phyloP scores from a whole-genome alignment of 768 basidiomycete genomes.

The Tricholoma matsutake region DNA sequence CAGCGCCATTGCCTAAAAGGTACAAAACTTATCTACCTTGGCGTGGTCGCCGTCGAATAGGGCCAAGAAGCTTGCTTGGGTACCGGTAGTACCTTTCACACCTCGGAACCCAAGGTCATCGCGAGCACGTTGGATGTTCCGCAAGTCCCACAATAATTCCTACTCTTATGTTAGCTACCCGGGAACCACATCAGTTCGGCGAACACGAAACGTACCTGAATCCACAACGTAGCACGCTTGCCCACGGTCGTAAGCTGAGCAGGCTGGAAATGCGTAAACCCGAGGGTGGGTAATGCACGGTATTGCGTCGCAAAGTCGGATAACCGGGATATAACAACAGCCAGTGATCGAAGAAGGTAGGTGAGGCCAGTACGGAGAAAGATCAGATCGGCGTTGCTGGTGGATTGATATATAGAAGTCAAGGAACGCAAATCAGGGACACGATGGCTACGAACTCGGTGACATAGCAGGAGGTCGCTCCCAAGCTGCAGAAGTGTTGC shows the following conservation, averaged over 20 bases:
- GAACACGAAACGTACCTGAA: slow-evolving; percentile 57
- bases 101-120: slow-evolving; percentile 96
- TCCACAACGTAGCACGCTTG: slow-evolving; percentile 94
- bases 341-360: slow-evolving; percentile 84
- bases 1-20: no score
- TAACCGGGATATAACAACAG: slow-evolving; percentile 85
- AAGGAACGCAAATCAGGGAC: neutral
- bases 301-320: slow-evolving; percentile 82
- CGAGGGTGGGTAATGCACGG: slow-evolving; percentile 86
- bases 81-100: slow-evolving; percentile 99
- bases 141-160: slow-evolving; percentile 95
- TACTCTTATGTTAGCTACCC: slow-evolving; percentile 22
- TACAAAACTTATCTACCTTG: slow-evolving; percentile 49
- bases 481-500: slow-evolving; percentile 53
- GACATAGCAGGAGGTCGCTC: slow-evolving; percentile 98
- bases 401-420: slow-evolving; percentile 6
- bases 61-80: slow-evolving; percentile 92
- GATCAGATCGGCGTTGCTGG: slow-evolving; percentile 96
- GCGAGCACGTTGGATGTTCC: slow-evolving; percentile 86
- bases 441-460: slow-evolving; percentile 65
- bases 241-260: slow-evolving; percentile 98
- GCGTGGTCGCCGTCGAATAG: slow-evolving; percentile 94
- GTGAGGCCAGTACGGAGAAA: slow-evolving; percentile 88
- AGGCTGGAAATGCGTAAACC: slow-evolving; percentile 99
- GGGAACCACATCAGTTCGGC: neutral